These are phyloP conservation scores for Lachnellula hyalina DNA, from an alignment of 2,329 filamentous ascomycete species.

Conservation along the genomic window DNA sequence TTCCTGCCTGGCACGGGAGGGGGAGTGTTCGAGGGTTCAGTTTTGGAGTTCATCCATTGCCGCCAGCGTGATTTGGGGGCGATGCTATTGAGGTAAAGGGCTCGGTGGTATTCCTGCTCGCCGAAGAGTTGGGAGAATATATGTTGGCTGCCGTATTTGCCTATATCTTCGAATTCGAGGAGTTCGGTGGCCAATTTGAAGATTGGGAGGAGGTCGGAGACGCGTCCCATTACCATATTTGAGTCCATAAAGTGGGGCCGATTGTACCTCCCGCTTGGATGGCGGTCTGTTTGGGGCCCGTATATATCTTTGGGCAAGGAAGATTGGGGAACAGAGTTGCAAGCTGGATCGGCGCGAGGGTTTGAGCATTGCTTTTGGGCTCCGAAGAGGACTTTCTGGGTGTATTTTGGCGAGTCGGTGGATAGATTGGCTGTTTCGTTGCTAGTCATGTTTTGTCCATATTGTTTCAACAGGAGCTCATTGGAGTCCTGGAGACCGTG, in stretches of 20 bases:
- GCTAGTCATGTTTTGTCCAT: conserved; percentile 11
- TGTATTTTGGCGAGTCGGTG: conserved; percentile 35
- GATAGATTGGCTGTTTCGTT: neutral
- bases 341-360: conserved; percentile 40
- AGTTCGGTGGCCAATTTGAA: conserved; percentile 33
- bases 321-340: conserved; percentile 47
- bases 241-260: conserved; percentile 45
- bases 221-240: conserved; percentile 45
- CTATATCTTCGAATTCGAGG: conserved; percentile 3
- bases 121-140: conserved; percentile 46
- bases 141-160: conserved; percentile 8
- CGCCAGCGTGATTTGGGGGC: conserved; percentile 21
- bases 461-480: conserved; percentile 32
- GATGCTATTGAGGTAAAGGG: neutral
- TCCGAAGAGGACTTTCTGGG: conserved; percentile 50
- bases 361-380: conserved; percentile 48
- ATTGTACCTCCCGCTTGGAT: conserved; percentile 29
- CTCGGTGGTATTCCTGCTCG: conserved; percentile 46
- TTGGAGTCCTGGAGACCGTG: conserved; percentile 44
- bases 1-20: neutral
- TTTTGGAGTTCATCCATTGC: conserved; percentile 19
- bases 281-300: conserved; percentile 38
- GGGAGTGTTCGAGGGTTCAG: neutral
- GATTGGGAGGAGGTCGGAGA: conserved; percentile 41
- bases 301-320: conserved; percentile 45